Evolutionary conservation across 495 filamentous ascomycete species (phyloP), one percentile per base, ranked within the genome.

Genomic region (Hyaloscypha hepaticicola): DNA sequence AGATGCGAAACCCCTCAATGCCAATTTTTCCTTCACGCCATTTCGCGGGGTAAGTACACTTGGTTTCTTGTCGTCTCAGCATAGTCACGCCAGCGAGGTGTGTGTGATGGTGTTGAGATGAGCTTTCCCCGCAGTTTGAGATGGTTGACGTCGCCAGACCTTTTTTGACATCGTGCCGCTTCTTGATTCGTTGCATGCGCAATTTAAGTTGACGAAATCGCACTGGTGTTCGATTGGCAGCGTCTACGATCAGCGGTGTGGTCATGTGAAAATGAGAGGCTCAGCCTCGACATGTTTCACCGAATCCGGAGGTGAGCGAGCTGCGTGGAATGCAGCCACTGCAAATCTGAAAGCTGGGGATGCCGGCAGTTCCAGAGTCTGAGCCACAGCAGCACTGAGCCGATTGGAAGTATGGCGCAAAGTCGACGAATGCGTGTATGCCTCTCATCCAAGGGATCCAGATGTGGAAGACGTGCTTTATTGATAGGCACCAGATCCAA

Each of bases 21-120:
- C 52, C 28, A 26, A 60, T 12, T 21, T 21, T 51, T 52, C 38
- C 28, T 52, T 52, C 28, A 50, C n/a, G 49, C 33, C 51, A 56
- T 25, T 50, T 58, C 53, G 62, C 62, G 62, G 62, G 62, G 62
- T 65, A 34, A 26, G 5, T 16, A 45, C 11, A 45, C 11, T 16
- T 4, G 38, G 38, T 45, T 45, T 45, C 19, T 45, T 33, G 38
- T 45, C 28, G 25, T 31, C 45, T 28, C 34, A 28, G 19, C 59
- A 25, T 19, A 41, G 19, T 21, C 28, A 25, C 25, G 49, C n/a
- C 51, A 63, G 51, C 25, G 31, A 49, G 48, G n/a, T 24, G 22
- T 27, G 34, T 19, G n/a, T 45, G 58, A 26, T 60, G n/a, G 31
- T 41, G 29, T 55, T 58, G 22, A 33, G 24, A 58, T 19, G 14